Conservation (phyloP, 257 asterid species). For the Fraxinus cuspidata region DNA sequence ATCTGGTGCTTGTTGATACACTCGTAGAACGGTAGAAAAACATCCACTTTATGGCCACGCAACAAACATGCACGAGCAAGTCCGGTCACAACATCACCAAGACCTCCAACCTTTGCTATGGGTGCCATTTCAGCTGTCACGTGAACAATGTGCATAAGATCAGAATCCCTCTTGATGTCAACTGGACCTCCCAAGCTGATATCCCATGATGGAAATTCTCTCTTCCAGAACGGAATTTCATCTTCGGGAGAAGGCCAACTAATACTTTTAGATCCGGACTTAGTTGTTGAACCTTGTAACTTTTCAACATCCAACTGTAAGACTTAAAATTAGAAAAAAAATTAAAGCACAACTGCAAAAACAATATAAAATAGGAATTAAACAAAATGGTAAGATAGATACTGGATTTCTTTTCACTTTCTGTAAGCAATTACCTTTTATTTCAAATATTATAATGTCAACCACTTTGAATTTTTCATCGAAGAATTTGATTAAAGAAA, state of each 20-base stretch:
- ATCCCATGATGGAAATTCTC: conserved; percentile 65
- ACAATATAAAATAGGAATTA: conserved; percentile 1
- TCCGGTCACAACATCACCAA: conserved; percentile 87
- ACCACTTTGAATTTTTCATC: neutral
- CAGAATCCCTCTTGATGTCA: conserved; percentile 56
- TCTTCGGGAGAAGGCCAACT: conserved; percentile 84
- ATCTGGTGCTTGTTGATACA: conserved; percentile 61
- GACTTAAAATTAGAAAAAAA: conserved; percentile 20
- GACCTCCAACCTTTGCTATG: conserved; percentile 87
- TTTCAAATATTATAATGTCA: neutral
- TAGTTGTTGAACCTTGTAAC: conserved; percentile 32
- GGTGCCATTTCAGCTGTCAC: conserved; percentile 91
- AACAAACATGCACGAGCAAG: conserved; percentile 68
- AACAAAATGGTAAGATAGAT: neutral
- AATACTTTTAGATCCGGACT: conserved; percentile 35
- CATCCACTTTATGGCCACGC: conserved; percentile 75
- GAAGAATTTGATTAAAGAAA: too few relatives aligned
- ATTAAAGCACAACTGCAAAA: conserved; percentile 1
- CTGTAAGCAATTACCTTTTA: neutral
- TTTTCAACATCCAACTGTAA: conserved; percentile 48
- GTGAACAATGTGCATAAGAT: conserved; percentile 67
- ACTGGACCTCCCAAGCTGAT: conserved; percentile 34
- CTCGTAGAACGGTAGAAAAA: conserved; percentile 84
- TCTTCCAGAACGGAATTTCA: conserved; percentile 73
- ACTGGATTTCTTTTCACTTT: neutral